Evolutionary conservation across 495 filamentous ascomycete species (phyloP).

Genomic region (Neurospora sp.): DNA sequence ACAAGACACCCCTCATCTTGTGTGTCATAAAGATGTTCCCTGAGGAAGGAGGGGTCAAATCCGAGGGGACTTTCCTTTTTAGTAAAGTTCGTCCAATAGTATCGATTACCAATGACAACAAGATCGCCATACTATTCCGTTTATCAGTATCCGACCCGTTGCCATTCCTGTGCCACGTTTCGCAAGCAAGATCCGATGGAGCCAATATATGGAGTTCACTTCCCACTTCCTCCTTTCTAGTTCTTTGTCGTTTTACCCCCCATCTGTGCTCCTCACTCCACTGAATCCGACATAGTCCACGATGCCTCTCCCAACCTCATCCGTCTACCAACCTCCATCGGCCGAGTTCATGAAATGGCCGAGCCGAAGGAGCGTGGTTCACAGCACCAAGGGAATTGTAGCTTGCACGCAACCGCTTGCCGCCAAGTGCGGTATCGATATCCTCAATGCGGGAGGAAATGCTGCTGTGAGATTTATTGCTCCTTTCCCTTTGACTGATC

Average conservation of each 20-base stretch:
- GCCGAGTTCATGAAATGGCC: conserved; percentile 58
- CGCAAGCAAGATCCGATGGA: not conserved
- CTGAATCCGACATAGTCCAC: not conserved
- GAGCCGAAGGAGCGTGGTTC: conserved; percentile 81
- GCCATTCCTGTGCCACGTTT: not conserved
- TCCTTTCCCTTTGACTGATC: conserved; percentile 2
- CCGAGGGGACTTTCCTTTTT: not conserved
- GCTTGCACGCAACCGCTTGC: conserved; percentile 87
- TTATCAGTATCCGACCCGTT: not conserved
- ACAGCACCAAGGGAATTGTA: conserved; percentile 88
- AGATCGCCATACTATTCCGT: not conserved
- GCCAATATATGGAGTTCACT: not conserved
- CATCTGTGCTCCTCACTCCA: not conserved
- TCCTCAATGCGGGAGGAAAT: conserved; percentile 83
- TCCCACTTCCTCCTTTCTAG: not conserved
- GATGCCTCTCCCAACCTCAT: conserved; percentile 34
- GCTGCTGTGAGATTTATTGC: conserved; percentile 58
- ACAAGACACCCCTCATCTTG: not conserved
- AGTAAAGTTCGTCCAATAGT: not conserved
- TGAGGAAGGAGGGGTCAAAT: not conserved
- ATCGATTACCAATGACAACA: not conserved
- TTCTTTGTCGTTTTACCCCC: not conserved
- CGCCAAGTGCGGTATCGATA: conserved; percentile 72
- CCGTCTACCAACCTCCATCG: conserved; percentile 51
- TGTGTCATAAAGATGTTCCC: not conserved